These are phyloP conservation scores for Boletus pseudo-olivaceus DNA, from an alignment of 768 basidiomycete species.

Conservation along the genomic window DNA sequence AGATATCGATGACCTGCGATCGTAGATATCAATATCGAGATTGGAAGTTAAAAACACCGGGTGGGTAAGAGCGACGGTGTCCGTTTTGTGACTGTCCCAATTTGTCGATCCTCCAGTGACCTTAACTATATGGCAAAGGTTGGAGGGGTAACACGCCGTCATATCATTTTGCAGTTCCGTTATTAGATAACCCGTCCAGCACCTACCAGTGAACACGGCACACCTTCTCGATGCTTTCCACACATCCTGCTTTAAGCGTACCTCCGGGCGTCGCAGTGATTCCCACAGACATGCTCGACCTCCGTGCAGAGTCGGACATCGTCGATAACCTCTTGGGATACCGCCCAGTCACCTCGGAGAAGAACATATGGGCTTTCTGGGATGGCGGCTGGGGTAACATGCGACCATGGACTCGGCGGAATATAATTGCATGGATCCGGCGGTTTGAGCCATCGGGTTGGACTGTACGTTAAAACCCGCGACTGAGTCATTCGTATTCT, in stretches of 20 bases:
- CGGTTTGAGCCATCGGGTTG: slow-evolving; percentile 1
- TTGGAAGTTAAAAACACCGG: neutral
- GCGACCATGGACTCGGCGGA: slow-evolving; percentile 1
- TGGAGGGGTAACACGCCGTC: neutral
- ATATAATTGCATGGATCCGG: neutral
- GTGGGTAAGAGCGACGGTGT: too few relatives aligned
- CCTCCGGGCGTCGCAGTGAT: neutral
- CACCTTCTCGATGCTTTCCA: neutral
- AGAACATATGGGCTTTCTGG: slow-evolving; percentile 3
- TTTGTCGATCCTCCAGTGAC: neutral
- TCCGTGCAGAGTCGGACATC: neutral
- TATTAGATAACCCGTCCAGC: neutral
- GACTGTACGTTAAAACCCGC: neutral
- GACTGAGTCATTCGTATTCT: neutral
- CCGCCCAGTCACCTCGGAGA: neutral
- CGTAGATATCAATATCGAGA: neutral
- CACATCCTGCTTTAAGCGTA: neutral
- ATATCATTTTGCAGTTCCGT: neutral
- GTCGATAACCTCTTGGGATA: neutral
- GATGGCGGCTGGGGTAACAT: neutral
- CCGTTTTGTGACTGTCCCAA: neutral
- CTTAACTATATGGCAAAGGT: neutral
- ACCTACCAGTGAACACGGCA: neutral
- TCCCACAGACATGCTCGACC: neutral
- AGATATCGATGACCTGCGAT: too few relatives aligned